These are phyloP conservation scores for Cicer cuneatum DNA, from an alignment of 306 rosid genomes.

Conservation along the genomic window DNA sequence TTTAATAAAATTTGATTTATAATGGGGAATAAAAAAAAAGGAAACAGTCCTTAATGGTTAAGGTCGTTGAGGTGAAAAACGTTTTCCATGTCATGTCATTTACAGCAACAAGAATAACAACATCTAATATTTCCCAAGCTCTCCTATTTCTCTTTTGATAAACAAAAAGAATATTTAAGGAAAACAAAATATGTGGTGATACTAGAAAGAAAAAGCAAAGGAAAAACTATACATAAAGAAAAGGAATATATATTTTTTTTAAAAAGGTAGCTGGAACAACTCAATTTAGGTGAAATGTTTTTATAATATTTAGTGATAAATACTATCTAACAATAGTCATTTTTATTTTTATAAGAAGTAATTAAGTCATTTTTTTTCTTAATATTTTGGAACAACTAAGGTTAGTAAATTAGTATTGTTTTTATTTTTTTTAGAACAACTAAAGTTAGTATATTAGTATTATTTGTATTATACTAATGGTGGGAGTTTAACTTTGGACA, in stretches of 20 bases:
- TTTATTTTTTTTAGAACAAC: too few species aligned
- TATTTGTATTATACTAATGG: too few species aligned
- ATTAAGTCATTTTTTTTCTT: too few species aligned
- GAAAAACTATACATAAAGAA: background rate
- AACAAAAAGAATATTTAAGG: slow-evolving; percentile 29
- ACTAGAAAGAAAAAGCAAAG: slow-evolving; percentile 28
- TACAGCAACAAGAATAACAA: slow-evolving; percentile 31
- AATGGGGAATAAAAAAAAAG: background rate
- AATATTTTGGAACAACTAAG: too few species aligned
- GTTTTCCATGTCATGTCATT: slow-evolving; percentile 48
- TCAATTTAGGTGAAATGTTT: background rate
- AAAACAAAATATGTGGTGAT: background rate
- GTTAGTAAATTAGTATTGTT: too few species aligned
- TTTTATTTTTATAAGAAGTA: too few species aligned
- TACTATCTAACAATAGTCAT: too few species aligned
- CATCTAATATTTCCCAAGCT: slow-evolving; percentile 20
- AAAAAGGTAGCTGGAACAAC: slow-evolving; percentile 1
- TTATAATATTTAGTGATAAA: too few species aligned
- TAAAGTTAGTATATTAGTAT: too few species aligned
- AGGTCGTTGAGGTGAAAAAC: slow-evolving; percentile 32
- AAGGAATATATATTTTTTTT: too few species aligned
- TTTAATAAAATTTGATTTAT: slow-evolving; percentile 27
- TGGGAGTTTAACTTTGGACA: too few species aligned
- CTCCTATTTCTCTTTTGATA: slow-evolving; percentile 37
- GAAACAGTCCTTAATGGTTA: slow-evolving; percentile 21